phyloP scores from a whole-genome alignment of 139 green algal genomes.

The Chlorella sorokiniana region DNA sequence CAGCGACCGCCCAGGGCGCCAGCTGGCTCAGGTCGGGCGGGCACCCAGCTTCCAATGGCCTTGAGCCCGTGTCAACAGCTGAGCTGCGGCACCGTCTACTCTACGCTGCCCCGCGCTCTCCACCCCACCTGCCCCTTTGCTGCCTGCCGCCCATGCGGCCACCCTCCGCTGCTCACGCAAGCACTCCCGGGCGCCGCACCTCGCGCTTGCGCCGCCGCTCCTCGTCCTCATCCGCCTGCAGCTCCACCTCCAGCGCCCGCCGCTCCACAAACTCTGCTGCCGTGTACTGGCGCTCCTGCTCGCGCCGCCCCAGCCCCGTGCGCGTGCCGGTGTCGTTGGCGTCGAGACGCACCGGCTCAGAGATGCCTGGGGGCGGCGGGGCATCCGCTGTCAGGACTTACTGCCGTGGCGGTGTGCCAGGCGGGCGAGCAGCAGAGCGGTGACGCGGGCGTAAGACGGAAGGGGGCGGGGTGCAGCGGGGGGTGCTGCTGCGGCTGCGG shows the following conservation, averaged over 20 bases:
- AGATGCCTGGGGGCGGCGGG: slow-evolving; percentile 59
- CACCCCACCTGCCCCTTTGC: too few relatives aligned
- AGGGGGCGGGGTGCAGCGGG: too few relatives aligned
- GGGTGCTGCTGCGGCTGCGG: neutral
- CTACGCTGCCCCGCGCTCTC: too few relatives aligned
- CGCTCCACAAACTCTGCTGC: slow-evolving; percentile 71
- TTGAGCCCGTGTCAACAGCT: too few relatives aligned
- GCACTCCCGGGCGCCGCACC: slow-evolving; percentile 44
- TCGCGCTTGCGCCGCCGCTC: slow-evolving; percentile 62
- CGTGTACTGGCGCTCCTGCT: slow-evolving; percentile 82
- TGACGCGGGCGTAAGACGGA: neutral
- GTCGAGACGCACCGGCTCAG: slow-evolving; percentile 77
- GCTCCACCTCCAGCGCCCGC: slow-evolving; percentile 77
- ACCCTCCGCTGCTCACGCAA: neutral
- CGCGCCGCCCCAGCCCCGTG: slow-evolving; percentile 82
- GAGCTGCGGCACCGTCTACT: too few relatives aligned
- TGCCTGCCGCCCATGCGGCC: neutral
- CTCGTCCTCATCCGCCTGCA: slow-evolving; percentile 83
- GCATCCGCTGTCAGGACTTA: neutral
- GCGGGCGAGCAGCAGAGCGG: neutral
- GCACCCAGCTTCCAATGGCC: neutral
- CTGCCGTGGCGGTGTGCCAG: neutral
- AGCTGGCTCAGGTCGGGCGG: neutral
- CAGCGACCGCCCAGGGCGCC: neutral
- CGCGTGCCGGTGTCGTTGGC: slow-evolving; percentile 53